Evolutionary conservation across 805 yeast species (phyloP), one percentile per base, ranked within the genome.

Genomic region (Lipomyces anomalus): DNA sequence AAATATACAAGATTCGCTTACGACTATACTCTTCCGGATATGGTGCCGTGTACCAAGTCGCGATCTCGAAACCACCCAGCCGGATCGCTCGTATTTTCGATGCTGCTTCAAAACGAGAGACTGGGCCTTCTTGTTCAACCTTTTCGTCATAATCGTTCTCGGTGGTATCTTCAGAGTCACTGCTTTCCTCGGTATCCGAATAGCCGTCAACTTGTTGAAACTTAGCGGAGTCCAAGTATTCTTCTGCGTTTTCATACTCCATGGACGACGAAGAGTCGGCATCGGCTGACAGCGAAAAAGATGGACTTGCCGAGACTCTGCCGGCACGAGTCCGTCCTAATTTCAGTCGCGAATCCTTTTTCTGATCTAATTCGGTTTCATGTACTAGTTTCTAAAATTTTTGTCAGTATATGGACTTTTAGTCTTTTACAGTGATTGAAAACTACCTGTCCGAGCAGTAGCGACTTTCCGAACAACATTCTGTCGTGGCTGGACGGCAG

Each of bases 41-140:
- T 1, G 97, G 97, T 0, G 96, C 80, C 2, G 84, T 77, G 64
- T 84, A 89, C 95, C 97, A 87, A 0, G 96, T 85, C 49, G 82
- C 84, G 22, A 92, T 84, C 60, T 83, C 88, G 62, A 67, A 76
- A 36, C 74, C 74, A 29, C 87, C 76, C 53, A 89, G 79, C 56
- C 80, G 87, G 21, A 89, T 80, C 45, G 75, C 76, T 40, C 74
- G 71, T 35, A 84, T 74, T 47, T 73, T 70, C 21, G 74, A 67
- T 42, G 65, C 58, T 33, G 49, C 35, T 58, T 61, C 46, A 56
- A 59, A 13, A 9, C 30, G n/a, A n/a, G n/a, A n/a, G n/a, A 20
- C 54, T 57, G 38, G 50, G 62, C 38, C 26, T 9, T 36, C 44
- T 6, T 35, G 22, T 20, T 17, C 40, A 11, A 9, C 39, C 13